Evolutionary conservation across 2,329 filamentous ascomycete genomes (phyloP).

Genomic region (Xylaria sp.): DNA sequence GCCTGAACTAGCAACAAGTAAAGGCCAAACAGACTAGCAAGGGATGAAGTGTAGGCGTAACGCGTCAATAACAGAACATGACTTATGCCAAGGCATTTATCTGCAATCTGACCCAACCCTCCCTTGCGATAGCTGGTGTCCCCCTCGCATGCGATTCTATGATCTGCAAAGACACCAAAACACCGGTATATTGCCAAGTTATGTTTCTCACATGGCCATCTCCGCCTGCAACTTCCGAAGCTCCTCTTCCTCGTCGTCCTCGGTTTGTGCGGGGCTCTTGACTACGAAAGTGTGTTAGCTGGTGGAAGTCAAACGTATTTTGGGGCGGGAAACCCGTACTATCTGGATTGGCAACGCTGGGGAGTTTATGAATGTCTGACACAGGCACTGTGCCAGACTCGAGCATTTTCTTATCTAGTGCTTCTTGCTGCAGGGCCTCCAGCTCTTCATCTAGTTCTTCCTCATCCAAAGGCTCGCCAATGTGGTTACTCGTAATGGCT

Average conservation of each 20-base stretch:
- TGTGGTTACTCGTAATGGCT: conserved; percentile 79
- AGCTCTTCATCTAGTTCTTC: conserved; percentile 87
- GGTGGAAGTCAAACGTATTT: background rate
- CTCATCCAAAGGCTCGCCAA: conserved; percentile 81
- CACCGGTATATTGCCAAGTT: conserved; percentile 14
- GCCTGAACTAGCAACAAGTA: conserved; percentile 39
- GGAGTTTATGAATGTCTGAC: conserved; percentile 79
- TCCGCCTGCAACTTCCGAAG: conserved; percentile 92
- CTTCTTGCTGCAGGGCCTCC: conserved; percentile 88
- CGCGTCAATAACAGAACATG: conserved; percentile 20
- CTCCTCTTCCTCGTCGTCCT: conserved; percentile 97
- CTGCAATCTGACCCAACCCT: conserved; percentile 29
- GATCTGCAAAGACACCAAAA: conserved; percentile 38
- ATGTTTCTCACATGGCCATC: conserved; percentile 85
- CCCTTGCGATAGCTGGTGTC: conserved; percentile 21
- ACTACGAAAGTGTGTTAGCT: conserved; percentile 52
- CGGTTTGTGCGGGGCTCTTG: conserved; percentile 65
- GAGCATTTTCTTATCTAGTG: conserved; percentile 93
- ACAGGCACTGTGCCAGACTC: conserved; percentile 88
- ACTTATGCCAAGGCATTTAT: conserved; percentile 27
- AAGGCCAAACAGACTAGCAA: conserved; percentile 5
- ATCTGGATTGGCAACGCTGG: conserved; percentile 77
- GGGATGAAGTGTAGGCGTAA: conserved; percentile 22
- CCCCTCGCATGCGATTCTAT: conserved; percentile 34
- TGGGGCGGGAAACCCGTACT: conserved; percentile 67